phyloP scores from a whole-genome alignment of 139 green algal species.

The Coelastrella sp. region DNA sequence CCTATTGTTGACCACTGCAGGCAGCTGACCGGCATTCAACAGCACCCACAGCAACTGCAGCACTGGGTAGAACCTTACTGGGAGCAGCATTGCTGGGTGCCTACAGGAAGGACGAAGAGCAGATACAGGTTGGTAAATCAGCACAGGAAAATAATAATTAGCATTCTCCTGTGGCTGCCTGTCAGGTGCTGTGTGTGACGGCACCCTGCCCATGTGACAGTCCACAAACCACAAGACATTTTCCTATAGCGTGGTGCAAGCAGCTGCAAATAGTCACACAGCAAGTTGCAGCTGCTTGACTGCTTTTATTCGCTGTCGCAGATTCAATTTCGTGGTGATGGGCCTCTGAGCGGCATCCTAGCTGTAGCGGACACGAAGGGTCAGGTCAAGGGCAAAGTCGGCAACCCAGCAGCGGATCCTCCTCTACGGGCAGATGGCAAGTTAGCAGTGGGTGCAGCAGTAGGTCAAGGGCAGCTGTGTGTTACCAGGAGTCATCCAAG shows the following conservation, averaged over 20 bases:
- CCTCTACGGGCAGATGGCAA: constrained; percentile 87
- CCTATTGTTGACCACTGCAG: constrained; percentile 22
- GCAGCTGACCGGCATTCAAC: constrained; percentile 71
- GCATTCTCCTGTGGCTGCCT: background rate
- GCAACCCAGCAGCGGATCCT: constrained; percentile 79
- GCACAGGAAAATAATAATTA: no score
- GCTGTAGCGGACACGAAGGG: constrained; percentile 68
- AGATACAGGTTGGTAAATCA: constrained; percentile 58
- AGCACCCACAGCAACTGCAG: constrained; percentile 87
- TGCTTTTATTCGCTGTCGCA: constrained; percentile 49
- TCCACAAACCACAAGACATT: no score
- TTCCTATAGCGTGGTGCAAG: no score
- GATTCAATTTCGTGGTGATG: constrained; percentile 88
- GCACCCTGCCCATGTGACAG: no score
- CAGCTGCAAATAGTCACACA: no score
- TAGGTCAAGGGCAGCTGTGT: constrained; percentile 80
- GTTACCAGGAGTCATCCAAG: constrained; percentile 79
- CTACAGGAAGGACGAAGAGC: constrained; percentile 84
- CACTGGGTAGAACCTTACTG: constrained; percentile 85
- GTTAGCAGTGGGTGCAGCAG: constrained; percentile 81
- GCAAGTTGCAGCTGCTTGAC: background rate
- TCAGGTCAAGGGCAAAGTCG: constrained; percentile 80
- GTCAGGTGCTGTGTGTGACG: background rate
- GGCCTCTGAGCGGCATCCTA: constrained; percentile 74
- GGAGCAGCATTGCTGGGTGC: constrained; percentile 85